Evolutionary conservation across 2,329 filamentous ascomycete genomes (phyloP).

Genomic region (Berkeleyomyces rouxiae): DNA sequence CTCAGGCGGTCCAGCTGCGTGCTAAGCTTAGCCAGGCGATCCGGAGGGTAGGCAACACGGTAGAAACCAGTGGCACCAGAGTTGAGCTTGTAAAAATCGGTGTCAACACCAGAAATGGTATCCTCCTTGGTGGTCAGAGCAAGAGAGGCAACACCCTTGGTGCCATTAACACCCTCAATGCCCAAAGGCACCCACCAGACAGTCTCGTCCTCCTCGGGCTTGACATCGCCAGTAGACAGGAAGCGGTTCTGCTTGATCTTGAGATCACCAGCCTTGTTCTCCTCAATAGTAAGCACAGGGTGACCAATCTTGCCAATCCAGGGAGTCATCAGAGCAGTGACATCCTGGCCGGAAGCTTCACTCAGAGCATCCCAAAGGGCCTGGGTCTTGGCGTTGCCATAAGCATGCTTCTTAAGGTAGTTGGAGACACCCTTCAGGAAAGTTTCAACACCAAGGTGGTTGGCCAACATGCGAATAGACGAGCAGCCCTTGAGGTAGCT

Average conservation of each 20-base stretch:
- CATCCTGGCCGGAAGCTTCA: constrained; percentile 73
- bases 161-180: constrained; percentile 56
- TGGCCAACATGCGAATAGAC: constrained; percentile 88
- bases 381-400: constrained; percentile 77
- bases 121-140: constrained; percentile 63
- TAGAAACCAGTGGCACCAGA: constrained; percentile 76
- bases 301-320: constrained; percentile 97
- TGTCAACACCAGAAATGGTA: constrained; percentile 56
- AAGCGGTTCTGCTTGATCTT: constrained; percentile 75
- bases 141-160: constrained; percentile 43
- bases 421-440: constrained; percentile 82
- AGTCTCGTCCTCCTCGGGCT: constrained; percentile 77
- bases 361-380: constrained; percentile 82
- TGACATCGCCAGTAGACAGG: constrained; percentile 78
- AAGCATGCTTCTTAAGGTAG: constrained; percentile 78
- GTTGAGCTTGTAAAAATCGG: constrained; percentile 88
- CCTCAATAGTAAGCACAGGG: constrained; percentile 71
- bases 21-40: constrained; percentile 64
- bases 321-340: constrained; percentile 72
- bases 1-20: constrained; percentile 59
- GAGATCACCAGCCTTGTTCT: constrained; percentile 70
- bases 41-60: constrained; percentile 81
- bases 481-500: constrained; percentile 95
- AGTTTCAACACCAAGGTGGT: constrained; percentile 69
- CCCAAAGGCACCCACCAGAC: constrained; percentile 92